These are phyloP conservation scores for Erigeron canadensis DNA, from an alignment of 129 eudicot genomes.

Conservation along the genomic window DNA sequence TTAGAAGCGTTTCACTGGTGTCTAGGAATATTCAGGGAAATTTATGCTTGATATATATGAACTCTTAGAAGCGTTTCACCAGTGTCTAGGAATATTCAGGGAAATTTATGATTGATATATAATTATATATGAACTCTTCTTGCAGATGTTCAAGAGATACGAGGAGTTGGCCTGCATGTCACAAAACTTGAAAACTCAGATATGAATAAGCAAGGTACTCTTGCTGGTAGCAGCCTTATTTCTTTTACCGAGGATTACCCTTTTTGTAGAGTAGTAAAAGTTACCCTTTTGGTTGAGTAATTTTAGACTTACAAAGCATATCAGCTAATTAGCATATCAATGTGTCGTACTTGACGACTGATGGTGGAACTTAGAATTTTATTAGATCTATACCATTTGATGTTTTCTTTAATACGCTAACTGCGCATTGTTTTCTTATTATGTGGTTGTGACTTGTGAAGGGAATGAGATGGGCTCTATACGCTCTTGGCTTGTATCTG, in stretches of 20 bases:
- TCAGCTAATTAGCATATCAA: neutral
- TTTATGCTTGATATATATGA: constrained; percentile 13
- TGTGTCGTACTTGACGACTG: neutral
- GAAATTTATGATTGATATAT: constrained; percentile 21
- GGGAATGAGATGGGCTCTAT: constrained; percentile 65
- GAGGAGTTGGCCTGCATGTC: constrained; percentile 94
- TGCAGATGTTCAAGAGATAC: constrained; percentile 76
- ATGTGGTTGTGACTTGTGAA: constrained; percentile 26
- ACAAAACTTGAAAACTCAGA: constrained; percentile 76
- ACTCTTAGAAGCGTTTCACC: constrained; percentile 10
- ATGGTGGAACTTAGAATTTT: neutral
- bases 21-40: constrained; percentile 10
- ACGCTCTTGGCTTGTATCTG: constrained; percentile 75
- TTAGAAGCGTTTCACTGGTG: neutral
- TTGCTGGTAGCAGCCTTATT: neutral
- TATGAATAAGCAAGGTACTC: constrained; percentile 53
- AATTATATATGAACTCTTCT: constrained; percentile 12
- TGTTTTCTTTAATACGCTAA: constrained; percentile 12
- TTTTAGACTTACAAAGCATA: neutral
- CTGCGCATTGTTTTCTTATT: neutral
- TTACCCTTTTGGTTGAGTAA: constrained; percentile 9
- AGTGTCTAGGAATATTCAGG: neutral
- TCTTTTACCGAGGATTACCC: neutral
- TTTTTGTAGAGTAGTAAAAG: constrained; percentile 5
- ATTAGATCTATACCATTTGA: neutral